Base-by-base conservation (phyloP, 352 stramenopile species). In the Thraustochytrium aureum region DNA sequence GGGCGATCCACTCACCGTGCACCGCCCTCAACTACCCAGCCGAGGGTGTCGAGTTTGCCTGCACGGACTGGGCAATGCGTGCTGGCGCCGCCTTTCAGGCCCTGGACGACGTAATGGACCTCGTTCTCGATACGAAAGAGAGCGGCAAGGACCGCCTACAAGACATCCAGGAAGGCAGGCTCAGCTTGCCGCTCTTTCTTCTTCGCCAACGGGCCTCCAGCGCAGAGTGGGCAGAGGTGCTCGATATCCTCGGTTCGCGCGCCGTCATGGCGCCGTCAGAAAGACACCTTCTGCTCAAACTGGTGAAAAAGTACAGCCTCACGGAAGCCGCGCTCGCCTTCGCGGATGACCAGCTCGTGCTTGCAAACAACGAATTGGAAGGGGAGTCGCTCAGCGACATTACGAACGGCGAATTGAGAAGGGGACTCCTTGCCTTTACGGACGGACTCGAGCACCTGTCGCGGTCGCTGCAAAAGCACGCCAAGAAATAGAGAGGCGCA, bases 141-240 rank as follows among this genome's bases (percentile, higher is more conserved):
- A 81, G 32, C 43, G 73, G 73, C 43, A 82, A 82, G 30, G 73
- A 82, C 26, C 17, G 42, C 2, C 42, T 82, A 20, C 61, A 83
- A 12, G 73, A 82, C 39, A 30, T 82, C 35, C 64, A 82, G 1
- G 61, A 81, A 30, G 73, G 73, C 14, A 26, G 73, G 26, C 62
- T 82, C 12, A 81, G 60, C 12, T 14, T 82, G 32, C 64, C 73
- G 12, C 52, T 82, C 6, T 79, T 79, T 43, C 7, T 83, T 5
- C 52, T 82, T 22, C 61, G 64, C 22, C 65, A 82, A 32, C 61
- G 35, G 22, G 60, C 64, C 3, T 26, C 67, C 22, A 10, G 10
- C 7, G 41, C 45, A 6, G 69, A 74, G 17, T 79, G 69, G 69
- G 59, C 22, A 3, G 32, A 30, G 14, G 56, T 79, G 0, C 12